These are phyloP conservation scores for Boletus patriciae DNA, from an alignment of 768 basidiomycete species.

Conservation along the genomic window DNA sequence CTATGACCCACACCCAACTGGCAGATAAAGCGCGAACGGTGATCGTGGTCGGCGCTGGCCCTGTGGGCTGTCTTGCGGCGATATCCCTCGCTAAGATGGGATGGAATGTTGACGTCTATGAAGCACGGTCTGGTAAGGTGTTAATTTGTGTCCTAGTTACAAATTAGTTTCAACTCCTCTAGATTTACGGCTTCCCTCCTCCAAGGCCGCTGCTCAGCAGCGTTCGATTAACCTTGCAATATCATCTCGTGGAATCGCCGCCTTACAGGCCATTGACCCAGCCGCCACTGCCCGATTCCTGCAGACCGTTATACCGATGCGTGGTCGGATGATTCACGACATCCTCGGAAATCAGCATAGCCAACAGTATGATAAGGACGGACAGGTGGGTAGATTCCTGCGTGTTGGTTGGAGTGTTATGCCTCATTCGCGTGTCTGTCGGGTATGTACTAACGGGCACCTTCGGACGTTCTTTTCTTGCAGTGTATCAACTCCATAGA, in stretches of 20 bases:
- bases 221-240: conserved; percentile 97
- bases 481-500: conserved; percentile 96
- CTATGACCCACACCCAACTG: conserved; percentile 15
- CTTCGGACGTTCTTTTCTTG: conserved; percentile 23
- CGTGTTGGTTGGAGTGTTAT: conserved; percentile 9
- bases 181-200: conserved; percentile 77
- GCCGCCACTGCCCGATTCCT: conserved; percentile 68
- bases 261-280: conserved; percentile 78
- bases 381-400: conserved; percentile 62
- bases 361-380: conserved; percentile 84
- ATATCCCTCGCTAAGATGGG: conserved; percentile 83
- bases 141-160: conserved; percentile 14
- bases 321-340: conserved; percentile 93
- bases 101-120: conserved; percentile 80
- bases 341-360: conserved; percentile 69
- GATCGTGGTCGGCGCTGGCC: conserved; percentile 84
- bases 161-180: conserved; percentile 14
- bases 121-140: conserved; percentile 68
- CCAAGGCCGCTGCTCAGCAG: conserved; percentile 63
- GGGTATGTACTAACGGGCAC: conserved; percentile 24
- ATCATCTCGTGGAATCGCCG: conserved; percentile 89
- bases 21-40: conserved; percentile 40
- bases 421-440: conserved; percentile 23
- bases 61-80: conserved; percentile 91
- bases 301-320: conserved; percentile 86